Evolutionary conservation across 768 basidiomycete species (phyloP).

Genomic region (Inosperma sp.): DNA sequence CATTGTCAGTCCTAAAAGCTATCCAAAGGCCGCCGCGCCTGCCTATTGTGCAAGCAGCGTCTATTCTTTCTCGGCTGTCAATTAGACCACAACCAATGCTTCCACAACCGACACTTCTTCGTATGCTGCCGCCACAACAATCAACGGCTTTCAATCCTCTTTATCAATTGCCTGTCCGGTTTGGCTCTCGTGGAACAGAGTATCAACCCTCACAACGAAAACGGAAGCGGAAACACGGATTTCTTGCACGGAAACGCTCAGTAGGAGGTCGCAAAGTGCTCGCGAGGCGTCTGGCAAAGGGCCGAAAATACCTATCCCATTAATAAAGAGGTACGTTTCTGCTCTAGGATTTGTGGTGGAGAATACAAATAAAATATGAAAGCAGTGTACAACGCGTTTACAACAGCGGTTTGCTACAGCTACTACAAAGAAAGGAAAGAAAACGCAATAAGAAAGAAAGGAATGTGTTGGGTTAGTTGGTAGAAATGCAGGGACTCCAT

Average conservation of each 20-base stretch:
- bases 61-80: background rate
- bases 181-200: conserved; percentile 72
- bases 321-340: conserved; percentile 31
- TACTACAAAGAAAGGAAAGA: conserved; percentile 9
- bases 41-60: conserved; percentile 1
- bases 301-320: conserved; percentile 77
- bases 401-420: conserved; percentile 14
- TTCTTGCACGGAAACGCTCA: conserved; percentile 69
- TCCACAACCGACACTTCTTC: conserved; percentile 17
- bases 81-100: conserved; percentile 3
- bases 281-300: conserved; percentile 64
- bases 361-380: conserved; percentile 13
- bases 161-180: conserved; percentile 51
- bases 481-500: conserved; percentile 1
- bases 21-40: conserved; percentile 3
- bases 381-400: conserved; percentile 15
- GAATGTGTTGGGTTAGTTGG: conserved; percentile 2
- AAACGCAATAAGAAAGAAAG: background rate
- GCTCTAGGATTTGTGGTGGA: background rate
- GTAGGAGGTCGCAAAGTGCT: conserved; percentile 71
- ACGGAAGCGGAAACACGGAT: conserved; percentile 90
- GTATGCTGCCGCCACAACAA: conserved; percentile 19
- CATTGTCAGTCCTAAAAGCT: background rate
- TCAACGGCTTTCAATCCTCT: conserved; percentile 34
- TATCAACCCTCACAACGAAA: conserved; percentile 96